Conservation (phyloP, 257 asterid genomes). For the Nicotiana noctiflora region DNA sequence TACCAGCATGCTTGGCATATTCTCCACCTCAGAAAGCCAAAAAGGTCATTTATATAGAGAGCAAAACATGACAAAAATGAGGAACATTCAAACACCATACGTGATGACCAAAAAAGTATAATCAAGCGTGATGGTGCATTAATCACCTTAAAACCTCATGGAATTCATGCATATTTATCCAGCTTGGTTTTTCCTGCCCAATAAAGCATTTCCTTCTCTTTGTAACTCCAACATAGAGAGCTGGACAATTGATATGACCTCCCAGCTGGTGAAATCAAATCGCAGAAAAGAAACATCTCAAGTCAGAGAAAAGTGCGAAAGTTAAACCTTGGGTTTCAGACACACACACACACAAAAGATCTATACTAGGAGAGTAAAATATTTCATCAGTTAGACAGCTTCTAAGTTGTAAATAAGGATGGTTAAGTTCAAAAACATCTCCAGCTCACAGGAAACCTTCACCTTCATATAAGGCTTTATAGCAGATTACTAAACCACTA, state of each 20-base stretch:
- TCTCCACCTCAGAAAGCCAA: not conserved
- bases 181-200: conserved; percentile 51
- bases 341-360: not conserved
- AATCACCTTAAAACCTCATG: conserved; percentile 72
- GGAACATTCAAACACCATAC: not conserved
- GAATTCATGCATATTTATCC: conserved; percentile 64
- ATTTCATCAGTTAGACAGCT: not conserved
- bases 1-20: no score
- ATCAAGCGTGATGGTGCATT: not conserved
- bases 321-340: not conserved
- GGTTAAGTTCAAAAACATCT: not conserved
- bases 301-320: not conserved
- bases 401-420: not conserved
- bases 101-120: not conserved
- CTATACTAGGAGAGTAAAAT: not conserved
- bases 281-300: not conserved
- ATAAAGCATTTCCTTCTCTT: conserved; percentile 67
- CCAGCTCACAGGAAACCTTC: not conserved
- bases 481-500: not conserved
- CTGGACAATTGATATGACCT: conserved; percentile 37
- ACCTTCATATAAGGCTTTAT: not conserved
- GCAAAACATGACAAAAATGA: not conserved
- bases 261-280: conserved; percentile 52
- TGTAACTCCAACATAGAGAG: conserved; percentile 63
- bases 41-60: not conserved